phyloP scores from a whole-genome alignment of 2,329 filamentous ascomycete genomes.

The Pseudocercospora fijiensis region DNA sequence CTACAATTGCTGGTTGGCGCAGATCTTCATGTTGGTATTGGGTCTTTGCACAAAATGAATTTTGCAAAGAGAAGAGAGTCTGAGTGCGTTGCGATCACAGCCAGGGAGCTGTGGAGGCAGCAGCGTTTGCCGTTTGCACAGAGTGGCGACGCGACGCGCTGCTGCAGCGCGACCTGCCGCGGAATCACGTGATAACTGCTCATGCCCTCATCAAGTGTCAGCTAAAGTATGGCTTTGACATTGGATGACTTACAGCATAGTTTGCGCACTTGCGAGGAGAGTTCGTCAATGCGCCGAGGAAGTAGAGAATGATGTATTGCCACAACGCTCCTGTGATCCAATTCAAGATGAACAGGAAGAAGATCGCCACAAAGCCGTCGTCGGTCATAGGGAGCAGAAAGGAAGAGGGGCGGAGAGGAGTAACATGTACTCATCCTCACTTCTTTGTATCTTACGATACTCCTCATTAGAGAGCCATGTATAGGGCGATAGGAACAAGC shows the following conservation, averaged over 20 bases:
- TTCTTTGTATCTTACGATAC: not conserved
- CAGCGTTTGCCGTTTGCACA: too few relatives aligned
- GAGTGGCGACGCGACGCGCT: too few relatives aligned
- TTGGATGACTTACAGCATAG: constrained; percentile 20
- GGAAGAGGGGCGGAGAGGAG: not conserved
- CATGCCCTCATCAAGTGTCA: too few relatives aligned
- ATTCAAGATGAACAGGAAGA: constrained; percentile 31
- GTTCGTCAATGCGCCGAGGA: constrained; percentile 36
- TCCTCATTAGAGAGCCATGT: not conserved
- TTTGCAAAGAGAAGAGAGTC: too few relatives aligned
- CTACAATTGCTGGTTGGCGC: too few relatives aligned
- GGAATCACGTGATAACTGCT: too few relatives aligned
- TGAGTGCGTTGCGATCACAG: too few relatives aligned
- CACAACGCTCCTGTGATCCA: constrained; percentile 31
- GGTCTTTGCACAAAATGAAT: too few relatives aligned
- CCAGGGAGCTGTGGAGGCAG: too few relatives aligned
- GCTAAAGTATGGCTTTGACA: too few relatives aligned
- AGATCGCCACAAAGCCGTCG: constrained; percentile 28
- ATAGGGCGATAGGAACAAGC: not conserved
- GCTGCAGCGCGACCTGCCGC: too few relatives aligned
- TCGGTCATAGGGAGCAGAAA: constrained; percentile 18
- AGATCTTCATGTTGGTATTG: too few relatives aligned
- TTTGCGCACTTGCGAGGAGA: constrained; percentile 20
- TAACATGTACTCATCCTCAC: not conserved
- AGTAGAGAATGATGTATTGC: constrained; percentile 37